Percentiles rank a stretch among this genome's conserved stretches.
Conservation (phyloP, 345 rosid genomes). For the Heritiera fomes region DNA sequence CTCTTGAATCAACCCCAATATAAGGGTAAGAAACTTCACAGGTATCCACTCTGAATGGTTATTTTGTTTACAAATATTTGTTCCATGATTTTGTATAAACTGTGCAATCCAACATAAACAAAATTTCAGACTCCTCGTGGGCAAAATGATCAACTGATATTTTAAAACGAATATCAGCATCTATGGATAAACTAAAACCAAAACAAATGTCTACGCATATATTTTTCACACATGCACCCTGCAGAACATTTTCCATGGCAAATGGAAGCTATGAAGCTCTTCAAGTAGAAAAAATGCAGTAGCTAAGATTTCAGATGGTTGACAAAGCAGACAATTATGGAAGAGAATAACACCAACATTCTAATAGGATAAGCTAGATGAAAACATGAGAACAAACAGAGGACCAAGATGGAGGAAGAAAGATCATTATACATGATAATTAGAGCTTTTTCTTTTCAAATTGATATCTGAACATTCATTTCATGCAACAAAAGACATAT, state of each 20-base stretch:
- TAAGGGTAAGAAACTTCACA: conserved; percentile 63
- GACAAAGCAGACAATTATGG: neutral
- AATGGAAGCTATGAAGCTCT: neutral
- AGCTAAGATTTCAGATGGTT: conserved; percentile 4
- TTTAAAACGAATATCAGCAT: conserved; percentile 4
- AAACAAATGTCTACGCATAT: neutral
- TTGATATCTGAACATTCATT: neutral
- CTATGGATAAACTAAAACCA: neutral
- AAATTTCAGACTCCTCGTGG: conserved; percentile 24
- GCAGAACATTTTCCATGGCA: neutral
- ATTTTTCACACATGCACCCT: neutral
- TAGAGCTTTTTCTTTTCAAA: conserved; percentile 3
- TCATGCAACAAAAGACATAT: too few relatives aligned
- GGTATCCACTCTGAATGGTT: conserved; percentile 43
- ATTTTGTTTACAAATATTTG: conserved; percentile 46
- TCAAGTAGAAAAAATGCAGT: conserved; percentile 6
- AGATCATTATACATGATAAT: neutral
- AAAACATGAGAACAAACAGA: neutral
- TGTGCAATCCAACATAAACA: conserved; percentile 36
- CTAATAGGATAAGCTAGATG: neutral
- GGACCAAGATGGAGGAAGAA: neutral
- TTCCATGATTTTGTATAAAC: conserved; percentile 56
- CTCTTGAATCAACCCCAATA: conserved; percentile 61
- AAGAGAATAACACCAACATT: conserved; percentile 2
- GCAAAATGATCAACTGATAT: neutral